Evolutionary conservation across 768 basidiomycete genomes (phyloP), one percentile per base, ranked within the genome.

Genomic region (Termitomyces eurrhizus): DNA sequence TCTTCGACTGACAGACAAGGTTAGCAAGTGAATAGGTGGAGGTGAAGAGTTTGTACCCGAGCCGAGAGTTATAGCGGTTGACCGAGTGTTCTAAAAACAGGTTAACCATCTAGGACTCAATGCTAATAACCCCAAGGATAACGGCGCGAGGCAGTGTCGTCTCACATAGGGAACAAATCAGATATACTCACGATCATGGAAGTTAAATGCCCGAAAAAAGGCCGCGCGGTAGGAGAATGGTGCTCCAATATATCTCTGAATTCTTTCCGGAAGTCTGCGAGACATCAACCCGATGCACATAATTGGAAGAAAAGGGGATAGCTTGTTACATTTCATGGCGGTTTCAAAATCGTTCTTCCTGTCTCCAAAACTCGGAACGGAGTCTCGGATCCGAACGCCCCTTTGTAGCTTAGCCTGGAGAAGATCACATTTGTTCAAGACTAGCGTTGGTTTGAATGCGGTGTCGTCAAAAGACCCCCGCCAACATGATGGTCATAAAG

Each of bases 361-460:
- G 59, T 90, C 86, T 2, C 87, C 88, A 64, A 84, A 93, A 64
- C 85, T 91, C 1, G 88, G 83, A 16, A 93, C 86, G 24, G 81
- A 85, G 64, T 90, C 85, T 44, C 78, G 79, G 65, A 93, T 85
- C 33, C 79, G 74, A 14, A 86, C 74, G 1, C 91, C 91, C 37
- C 86, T 77, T 66, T 80, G 81, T 16, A 93, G 77, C 68, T 93
- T 93, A 49, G 84, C 82, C 70, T 87, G 83, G 0, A 93, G 77
- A 45, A 92, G 75, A 67, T 91, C 89, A 56, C 87, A 89, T 68
- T 86, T 88, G 70, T 88, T 88, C 62, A 88, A 77, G 70, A 88
- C 83, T 73, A 71, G 21, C 50, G 24, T 35, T 36, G 36, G 48
- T 45, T 44, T 44, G n/a, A 50, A 51, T 41, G 14, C 29, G 1